Evolutionary conservation across 2,329 filamentous ascomycete genomes (phyloP), one percentile per base, ranked within the genome.

Genomic region (Trichophyton schoenleinii): DNA sequence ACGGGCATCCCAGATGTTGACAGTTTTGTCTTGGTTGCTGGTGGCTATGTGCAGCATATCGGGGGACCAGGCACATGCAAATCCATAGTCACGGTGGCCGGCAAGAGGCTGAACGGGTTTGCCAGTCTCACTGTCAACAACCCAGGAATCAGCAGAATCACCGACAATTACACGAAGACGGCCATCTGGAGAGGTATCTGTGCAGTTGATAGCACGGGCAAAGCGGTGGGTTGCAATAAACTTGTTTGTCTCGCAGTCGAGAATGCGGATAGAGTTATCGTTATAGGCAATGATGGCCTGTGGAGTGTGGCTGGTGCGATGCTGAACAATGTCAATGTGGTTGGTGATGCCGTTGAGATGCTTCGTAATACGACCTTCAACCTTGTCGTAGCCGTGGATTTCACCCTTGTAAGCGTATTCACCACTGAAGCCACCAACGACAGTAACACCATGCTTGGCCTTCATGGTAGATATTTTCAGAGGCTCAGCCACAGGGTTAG

Each of bases 231-330:
- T 70, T 15, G 68, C 67, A 9, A 73, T 60, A 61, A 78, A 76
- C 25, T 69, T 70, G 64, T 77, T 75, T 3, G 73, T 80, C 38
- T 71, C 72, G 66, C 78, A 78, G 67, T 85, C 81, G 34, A 85
- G 74, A 31, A 80, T 70, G 7, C 81, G 80, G 11, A 84, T 70
- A 46, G 77, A 77, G 46, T 74, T 70, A 68, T 85, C 82, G 66
- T 85, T 85, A 2, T 81, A 83, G 65, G 79, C 79, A 64, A 85
- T 81, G 2, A 80, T 77, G 2, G 79, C 81, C 49, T 77, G 75
- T 0, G 79, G 79, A 1, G 72, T 71, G 48, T 76, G 74, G n/a
- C 72, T 78, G 2, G 74, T 73, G 42, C 81, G 79, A 53, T 73
- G 76, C 13, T 70, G 70, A 64, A 79, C 78, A 13, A 80, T 75